Base-by-base conservation (phyloP, 352 stramenopile species). In the Globisporangium orthogonon region DNA sequence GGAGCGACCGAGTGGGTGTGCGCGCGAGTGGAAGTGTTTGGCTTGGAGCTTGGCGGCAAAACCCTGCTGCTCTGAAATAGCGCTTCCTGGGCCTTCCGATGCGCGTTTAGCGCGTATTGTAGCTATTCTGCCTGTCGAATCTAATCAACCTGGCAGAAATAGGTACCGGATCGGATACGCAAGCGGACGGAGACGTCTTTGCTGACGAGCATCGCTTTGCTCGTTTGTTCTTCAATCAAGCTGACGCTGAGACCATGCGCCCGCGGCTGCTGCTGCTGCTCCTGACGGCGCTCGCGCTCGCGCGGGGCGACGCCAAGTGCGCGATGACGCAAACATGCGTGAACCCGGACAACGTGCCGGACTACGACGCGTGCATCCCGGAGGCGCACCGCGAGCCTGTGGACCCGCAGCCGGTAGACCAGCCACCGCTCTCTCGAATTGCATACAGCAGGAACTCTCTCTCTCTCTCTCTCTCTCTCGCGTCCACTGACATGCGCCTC, bases 301-400 rank as follows among this genome's bases (percentile, higher is more conserved):
- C 17, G 35, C 33, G 17, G 1, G 40, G 15, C 3, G 37, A 63
- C 14, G 70, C 63, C 56, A 74, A 76, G 48, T 93, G 83, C 44
- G 70, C 78, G 7, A 93, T 93, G 80, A 91, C 83, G 7, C 80
- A 91, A 66, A 86, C 73, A 29, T 93, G 83, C 59, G 69, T 88
- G 31, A 90, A 90, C 52, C 78, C 80, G 0, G 72, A 70, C 33
- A 90, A 93, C 52, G 56, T 76, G 0, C 78, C 78, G 0, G 83
- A 93, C 68, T 90, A 83, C 57, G 71, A 88, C 43, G 50, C 53
- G 37, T 93, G 83, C 55, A 91, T 91, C 50, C 83, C 83, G 7
- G 74, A 89, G 58, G 83, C 78, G 41, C 67, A 84, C 51, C 65
- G 59, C 35, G 44, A 68, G 37, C 71, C 74, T 4, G 54, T 50